Percentiles rank a stretch among this genome's conserved stretches.
phyloP scores from a whole-genome alignment of 75 land plant genomes.

The Isoetes taiwanensis region DNA sequence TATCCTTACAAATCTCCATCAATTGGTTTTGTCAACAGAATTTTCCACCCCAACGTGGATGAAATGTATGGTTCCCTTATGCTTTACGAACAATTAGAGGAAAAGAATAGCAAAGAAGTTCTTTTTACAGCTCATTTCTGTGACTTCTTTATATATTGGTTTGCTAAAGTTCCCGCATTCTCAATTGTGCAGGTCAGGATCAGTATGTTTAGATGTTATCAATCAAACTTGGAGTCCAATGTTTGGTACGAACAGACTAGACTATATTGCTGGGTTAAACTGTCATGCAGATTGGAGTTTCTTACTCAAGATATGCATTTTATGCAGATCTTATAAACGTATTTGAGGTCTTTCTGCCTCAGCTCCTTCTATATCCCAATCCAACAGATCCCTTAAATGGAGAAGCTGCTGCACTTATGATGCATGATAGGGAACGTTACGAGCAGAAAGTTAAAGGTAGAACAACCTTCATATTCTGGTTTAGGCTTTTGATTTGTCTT shows the following conservation, averaged over 20 bases:
- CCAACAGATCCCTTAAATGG: constrained; percentile 87
- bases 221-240: constrained; percentile 82
- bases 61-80: constrained; percentile 39
- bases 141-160: background rate
- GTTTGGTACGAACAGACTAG: constrained; percentile 35
- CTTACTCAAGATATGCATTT: background rate
- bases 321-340: constrained; percentile 69
- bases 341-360: constrained; percentile 84
- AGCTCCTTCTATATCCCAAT: constrained; percentile 75
- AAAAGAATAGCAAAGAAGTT: too few species aligned
- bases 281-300: background rate
- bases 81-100: background rate
- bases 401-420: constrained; percentile 81
- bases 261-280: background rate
- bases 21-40: constrained; percentile 82
- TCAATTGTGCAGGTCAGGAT: constrained; percentile 48
- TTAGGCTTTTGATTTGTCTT: background rate
- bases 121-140: too few species aligned
- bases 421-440: constrained; percentile 55
- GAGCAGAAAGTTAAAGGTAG: constrained; percentile 79
- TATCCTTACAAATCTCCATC: constrained; percentile 97
- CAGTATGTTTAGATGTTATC: constrained; percentile 71
- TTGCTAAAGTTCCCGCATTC: background rate
- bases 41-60: constrained; percentile 91
- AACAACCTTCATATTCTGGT: background rate